phyloP scores from a whole-genome alignment of 2,329 filamentous ascomycete genomes.

The Dothistroma pini region DNA sequence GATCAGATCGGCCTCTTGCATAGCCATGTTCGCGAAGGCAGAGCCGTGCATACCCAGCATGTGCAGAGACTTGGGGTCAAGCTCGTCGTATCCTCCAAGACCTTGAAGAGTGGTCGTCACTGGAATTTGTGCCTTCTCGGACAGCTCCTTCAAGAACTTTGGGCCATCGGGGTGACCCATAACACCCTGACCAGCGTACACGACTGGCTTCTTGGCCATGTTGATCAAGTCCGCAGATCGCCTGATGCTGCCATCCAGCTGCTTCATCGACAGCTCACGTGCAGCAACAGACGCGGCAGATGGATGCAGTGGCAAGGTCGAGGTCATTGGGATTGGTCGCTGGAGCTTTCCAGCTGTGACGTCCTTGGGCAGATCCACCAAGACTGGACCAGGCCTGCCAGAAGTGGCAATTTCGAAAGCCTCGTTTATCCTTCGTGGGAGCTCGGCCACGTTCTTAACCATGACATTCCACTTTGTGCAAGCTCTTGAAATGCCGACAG shows the following conservation, averaged over 20 bases:
- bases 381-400: slow-evolving; percentile 86
- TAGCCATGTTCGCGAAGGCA: slow-evolving; percentile 95
- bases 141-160: slow-evolving; percentile 74
- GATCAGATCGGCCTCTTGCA: slow-evolving; percentile 94
- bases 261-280: slow-evolving; percentile 65
- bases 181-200: slow-evolving; percentile 91
- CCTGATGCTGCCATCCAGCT: slow-evolving; percentile 68
- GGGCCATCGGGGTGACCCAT: slow-evolving; percentile 76
- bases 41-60: slow-evolving; percentile 99
- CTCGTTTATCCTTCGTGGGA: slow-evolving; percentile 92
- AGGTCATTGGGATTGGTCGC: slow-evolving; percentile 76
- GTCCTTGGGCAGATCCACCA: slow-evolving; percentile 96
- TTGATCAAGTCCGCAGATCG: slow-evolving; percentile 82
- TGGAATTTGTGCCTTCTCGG: slow-evolving; percentile 85
- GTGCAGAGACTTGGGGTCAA: slow-evolving; percentile 89
- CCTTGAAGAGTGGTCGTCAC: slow-evolving; percentile 96
- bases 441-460: slow-evolving; percentile 91
- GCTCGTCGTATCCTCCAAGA: slow-evolving; percentile 86
- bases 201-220: slow-evolving; percentile 85
- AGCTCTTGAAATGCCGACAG: slow-evolving; percentile 86
- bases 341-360: slow-evolving; percentile 82
- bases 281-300: slow-evolving; percentile 83
- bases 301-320: slow-evolving; percentile 70
- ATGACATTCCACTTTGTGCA: slow-evolving; percentile 99
- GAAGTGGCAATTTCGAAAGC: slow-evolving; percentile 97